Percentiles rank a stretch among this genome's conserved stretches.
phyloP scores from a whole-genome alignment of 306 rosid genomes.

The Herpetospermum pedunculosum region DNA sequence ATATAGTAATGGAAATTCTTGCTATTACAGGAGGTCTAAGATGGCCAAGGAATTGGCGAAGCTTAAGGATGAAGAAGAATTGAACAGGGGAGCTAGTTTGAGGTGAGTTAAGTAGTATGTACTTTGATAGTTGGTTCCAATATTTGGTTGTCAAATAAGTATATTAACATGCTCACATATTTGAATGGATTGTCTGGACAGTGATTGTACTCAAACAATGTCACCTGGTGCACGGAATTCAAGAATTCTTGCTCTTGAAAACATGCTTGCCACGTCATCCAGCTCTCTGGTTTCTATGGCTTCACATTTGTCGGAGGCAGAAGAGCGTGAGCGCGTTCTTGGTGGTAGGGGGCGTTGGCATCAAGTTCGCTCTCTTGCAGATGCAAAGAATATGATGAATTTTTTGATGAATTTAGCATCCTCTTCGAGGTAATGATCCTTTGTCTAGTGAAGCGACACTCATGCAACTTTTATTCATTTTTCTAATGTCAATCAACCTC shows the following conservation, averaged over 20 bases:
- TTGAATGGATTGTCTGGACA: conserved; percentile 10
- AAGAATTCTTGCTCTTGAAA: conserved; percentile 81
- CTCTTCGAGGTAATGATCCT: conserved; percentile 57
- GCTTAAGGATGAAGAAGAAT: conserved; percentile 32
- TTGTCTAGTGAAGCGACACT: background rate
- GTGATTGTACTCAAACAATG: conserved; percentile 42
- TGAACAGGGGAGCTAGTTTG: conserved; percentile 15
- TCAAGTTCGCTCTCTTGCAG: conserved; percentile 79
- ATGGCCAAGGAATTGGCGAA: conserved; percentile 44
- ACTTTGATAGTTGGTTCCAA: background rate
- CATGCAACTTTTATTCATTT: background rate
- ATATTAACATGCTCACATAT: background rate
- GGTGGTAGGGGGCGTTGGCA: conserved; percentile 95
- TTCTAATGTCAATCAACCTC: background rate
- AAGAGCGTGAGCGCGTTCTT: conserved; percentile 78
- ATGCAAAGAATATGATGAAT: conserved; percentile 88
- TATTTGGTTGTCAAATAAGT: background rate
- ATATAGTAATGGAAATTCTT: conserved; percentile 10
- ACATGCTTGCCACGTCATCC: conserved; percentile 76
- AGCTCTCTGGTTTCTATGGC: conserved; percentile 81
- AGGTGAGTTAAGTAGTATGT: conserved; percentile 13
- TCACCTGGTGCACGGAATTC: conserved; percentile 97
- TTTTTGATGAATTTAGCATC: conserved; percentile 77
- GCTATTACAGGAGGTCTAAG: conserved; percentile 32
- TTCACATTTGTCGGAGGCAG: conserved; percentile 93